These are phyloP conservation scores for Zelopaecilomyces penicillatus DNA, from an alignment of 2,329 filamentous ascomycete genomes.

Conservation along the genomic window DNA sequence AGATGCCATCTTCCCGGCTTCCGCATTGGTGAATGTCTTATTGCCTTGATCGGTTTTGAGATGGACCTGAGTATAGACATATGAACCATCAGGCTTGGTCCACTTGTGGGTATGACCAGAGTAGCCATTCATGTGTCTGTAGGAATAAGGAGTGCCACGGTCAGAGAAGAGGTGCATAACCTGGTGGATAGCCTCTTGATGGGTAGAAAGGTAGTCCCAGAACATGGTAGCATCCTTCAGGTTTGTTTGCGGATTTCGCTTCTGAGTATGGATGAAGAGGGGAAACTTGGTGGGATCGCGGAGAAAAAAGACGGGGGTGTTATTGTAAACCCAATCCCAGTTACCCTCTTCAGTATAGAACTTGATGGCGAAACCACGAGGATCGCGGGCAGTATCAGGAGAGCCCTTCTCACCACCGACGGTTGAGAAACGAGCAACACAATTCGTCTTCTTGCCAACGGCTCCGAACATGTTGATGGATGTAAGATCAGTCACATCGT, in stretches of 20 bases:
- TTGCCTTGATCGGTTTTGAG: slow-evolving; percentile 54
- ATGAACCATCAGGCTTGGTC: slow-evolving; percentile 56
- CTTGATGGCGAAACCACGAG: slow-evolving; percentile 55
- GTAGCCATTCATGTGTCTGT: slow-evolving; percentile 60
- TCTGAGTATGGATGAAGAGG: slow-evolving; percentile 69
- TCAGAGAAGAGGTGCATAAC: slow-evolving; percentile 60
- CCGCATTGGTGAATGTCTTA: slow-evolving; percentile 50
- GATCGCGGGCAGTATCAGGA: slow-evolving; percentile 59
- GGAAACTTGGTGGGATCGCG: slow-evolving; percentile 69
- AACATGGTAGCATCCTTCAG: slow-evolving; percentile 60
- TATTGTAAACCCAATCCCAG: slow-evolving; percentile 69
- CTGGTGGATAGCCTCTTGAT: slow-evolving; percentile 56
- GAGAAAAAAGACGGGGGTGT: slow-evolving; percentile 71
- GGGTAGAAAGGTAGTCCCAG: slow-evolving; percentile 39
- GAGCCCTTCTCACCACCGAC: slow-evolving; percentile 61
- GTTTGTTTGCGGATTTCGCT: slow-evolving; percentile 65
- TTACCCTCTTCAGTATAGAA: slow-evolving; percentile 61
- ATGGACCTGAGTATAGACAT: slow-evolving; percentile 59
- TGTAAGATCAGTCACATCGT: slow-evolving; percentile 48
- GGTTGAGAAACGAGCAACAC: slow-evolving; percentile 61
- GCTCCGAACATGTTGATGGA: slow-evolving; percentile 43
- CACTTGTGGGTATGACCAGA: slow-evolving; percentile 61
- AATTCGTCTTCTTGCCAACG: slow-evolving; percentile 45
- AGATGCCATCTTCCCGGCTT: slow-evolving; percentile 44
- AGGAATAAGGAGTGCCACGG: slow-evolving; percentile 56